Percentiles rank a stretch among this genome's conserved stretches.
Evolutionary conservation across 2,329 filamentous ascomycete genomes (phyloP).

Genomic region (Thelonectria rubi): DNA sequence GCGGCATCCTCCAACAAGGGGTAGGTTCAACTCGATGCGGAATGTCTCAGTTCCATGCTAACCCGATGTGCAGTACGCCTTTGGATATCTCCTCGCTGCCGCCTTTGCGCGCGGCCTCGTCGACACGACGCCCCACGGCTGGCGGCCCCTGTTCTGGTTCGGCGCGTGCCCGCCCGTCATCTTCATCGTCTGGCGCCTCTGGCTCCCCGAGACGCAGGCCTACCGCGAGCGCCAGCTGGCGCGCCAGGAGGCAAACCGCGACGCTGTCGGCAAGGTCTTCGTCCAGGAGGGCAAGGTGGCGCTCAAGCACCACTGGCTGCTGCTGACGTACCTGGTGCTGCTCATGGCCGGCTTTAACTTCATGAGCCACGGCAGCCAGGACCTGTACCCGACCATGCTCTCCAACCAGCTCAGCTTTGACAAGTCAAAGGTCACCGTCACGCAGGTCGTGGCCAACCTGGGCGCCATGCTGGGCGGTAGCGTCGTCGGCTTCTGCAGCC

Average conservation of each 20-base stretch:
- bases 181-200: conserved; percentile 81
- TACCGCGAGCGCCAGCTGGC: conserved; percentile 74
- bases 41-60: not conserved
- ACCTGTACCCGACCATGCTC: conserved; percentile 69
- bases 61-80: conserved; percentile 58
- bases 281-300: conserved; percentile 81
- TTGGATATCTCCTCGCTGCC: conserved; percentile 70
- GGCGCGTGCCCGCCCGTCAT: conserved; percentile 81
- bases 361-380: conserved; percentile 81
- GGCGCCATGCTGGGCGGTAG: conserved; percentile 76
- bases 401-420: conserved; percentile 63
- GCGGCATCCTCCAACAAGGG: conserved; percentile 79
- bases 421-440: conserved; percentile 69
- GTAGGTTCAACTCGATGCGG: conserved; percentile 40
- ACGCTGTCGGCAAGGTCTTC: conserved; percentile 62
- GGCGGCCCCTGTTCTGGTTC: conserved; percentile 92
- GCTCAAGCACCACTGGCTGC: conserved; percentile 79
- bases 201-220: conserved; percentile 79
- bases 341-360: conserved; percentile 94
- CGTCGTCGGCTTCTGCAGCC: conserved; percentile 71
- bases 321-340: conserved; percentile 83
- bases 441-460: conserved; percentile 76
- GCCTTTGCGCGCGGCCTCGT: conserved; percentile 73
- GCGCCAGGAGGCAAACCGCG: conserved; percentile 55
- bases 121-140: conserved; percentile 79